Base-by-base conservation (phyloP, 768 basidiomycete genomes). In the Nidula microcarpa region DNA sequence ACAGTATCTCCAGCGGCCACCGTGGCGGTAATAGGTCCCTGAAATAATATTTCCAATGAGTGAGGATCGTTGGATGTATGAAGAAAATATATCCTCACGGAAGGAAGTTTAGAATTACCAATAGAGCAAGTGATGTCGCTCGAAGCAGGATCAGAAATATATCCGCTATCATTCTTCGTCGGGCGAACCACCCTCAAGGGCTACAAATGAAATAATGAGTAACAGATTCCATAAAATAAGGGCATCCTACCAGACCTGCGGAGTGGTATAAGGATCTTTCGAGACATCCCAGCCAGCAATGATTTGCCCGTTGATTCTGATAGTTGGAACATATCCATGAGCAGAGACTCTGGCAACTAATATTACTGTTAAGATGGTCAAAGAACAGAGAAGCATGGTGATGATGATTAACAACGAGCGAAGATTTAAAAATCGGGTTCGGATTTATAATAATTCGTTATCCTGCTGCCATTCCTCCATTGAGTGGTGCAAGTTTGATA, bases 101-200 rank as follows among this genome's bases (percentile, higher is more conserved):
- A 64, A 9, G 71, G 70, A 5, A 74, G 59, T 49, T 65, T 65
- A 44, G 63, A 64, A 55, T 73, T 73, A 14, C 71, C 70, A 46
- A 71, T 70, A 0, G 71, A 73, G 55, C 71, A 73, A 33, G 71
- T 71, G 41, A 73, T 71, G 51, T 71, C 71, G 5, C 45, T 52
- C 0, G 71, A 73, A 6, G 57, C 59, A 4, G 57, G 58, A 43
- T 70, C 62, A 16, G 65, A 51, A 51, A 73, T 70, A 55, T 55
- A 71, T 7, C 71, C 70, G 50, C 70, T 71, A 54, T 73, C 71
- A 0, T 62, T 62, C 53, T 70, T 72, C 7, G 69, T 72, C 6
- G 62, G 59, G 16, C 69, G 68, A 33, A 72, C 68, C 8, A 72
- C 65, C 48, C 67, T 57, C 51, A 71, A 47, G 10, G 71, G 71